Evolutionary conservation across 2,329 filamentous ascomycete genomes (phyloP).

Genomic region (Fusarium verrucosum): DNA sequence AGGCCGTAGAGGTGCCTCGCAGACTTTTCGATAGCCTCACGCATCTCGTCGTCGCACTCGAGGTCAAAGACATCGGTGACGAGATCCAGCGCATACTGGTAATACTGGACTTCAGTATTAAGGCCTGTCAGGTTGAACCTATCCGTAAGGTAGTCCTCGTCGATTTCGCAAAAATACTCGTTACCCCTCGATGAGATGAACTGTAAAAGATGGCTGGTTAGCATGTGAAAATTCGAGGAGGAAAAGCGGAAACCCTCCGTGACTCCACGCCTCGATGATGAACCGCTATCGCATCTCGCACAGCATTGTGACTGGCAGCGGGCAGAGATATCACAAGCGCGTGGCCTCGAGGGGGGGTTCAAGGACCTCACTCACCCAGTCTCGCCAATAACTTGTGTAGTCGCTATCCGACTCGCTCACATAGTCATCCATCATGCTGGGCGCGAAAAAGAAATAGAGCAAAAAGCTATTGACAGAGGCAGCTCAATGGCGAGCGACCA

Average conservation of each 20-base stretch:
- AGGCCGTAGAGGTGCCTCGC: conserved; percentile 94
- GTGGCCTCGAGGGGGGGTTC: background rate
- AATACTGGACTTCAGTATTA: conserved; percentile 97
- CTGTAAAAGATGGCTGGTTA: conserved; percentile 58
- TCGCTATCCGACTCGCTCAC: conserved; percentile 98
- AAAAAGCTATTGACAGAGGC: conserved; percentile 24
- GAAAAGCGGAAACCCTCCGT: conserved; percentile 1
- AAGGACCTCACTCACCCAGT: conserved; percentile 97
- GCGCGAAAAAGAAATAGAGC: conserved; percentile 12
- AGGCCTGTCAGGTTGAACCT: conserved; percentile 97
- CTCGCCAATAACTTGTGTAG: conserved; percentile 98
- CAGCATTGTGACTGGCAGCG: background rate
- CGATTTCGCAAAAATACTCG: conserved; percentile 99
- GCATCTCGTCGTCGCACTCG: conserved; percentile 98
- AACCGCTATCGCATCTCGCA: background rate
- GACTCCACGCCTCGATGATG: conserved; percentile 20
- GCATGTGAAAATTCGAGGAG: conserved; percentile 9
- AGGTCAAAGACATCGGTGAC: conserved; percentile 99
- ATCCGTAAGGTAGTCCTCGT: conserved; percentile 98
- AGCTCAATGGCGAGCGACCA: conserved; percentile 45
- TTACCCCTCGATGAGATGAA: conserved; percentile 98
- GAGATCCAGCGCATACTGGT: conserved; percentile 97
- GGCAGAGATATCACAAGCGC: conserved; percentile 2
- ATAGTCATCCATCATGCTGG: conserved; percentile 86
- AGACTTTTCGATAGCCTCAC: conserved; percentile 97